Evolutionary conservation across 2,329 filamentous ascomycete genomes (phyloP).

Genomic region (Diaporthe australafricana): DNA sequence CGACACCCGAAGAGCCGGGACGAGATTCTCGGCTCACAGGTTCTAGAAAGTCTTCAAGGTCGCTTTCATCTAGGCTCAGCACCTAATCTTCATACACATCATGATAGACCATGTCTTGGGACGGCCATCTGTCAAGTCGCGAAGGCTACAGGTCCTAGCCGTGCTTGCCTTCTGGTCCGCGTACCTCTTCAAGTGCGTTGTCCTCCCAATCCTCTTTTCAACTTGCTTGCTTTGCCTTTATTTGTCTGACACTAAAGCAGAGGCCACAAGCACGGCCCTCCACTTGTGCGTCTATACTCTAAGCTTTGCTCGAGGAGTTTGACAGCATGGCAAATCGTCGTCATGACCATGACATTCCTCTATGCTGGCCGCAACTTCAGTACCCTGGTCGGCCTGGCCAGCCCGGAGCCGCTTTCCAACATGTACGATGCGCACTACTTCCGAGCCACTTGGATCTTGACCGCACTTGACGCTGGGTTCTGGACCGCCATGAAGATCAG

Average conservation of each 20-base stretch:
- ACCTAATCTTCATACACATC: constrained; percentile 35
- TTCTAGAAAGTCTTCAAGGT: not conserved
- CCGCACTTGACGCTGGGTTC: constrained; percentile 93
- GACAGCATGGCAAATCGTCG: constrained; percentile 90
- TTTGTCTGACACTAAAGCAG: constrained; percentile 56
- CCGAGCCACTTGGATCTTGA: constrained; percentile 95
- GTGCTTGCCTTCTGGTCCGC: constrained; percentile 92
- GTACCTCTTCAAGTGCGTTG: constrained; percentile 78
- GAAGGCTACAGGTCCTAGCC: constrained; percentile 90
- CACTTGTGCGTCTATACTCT: constrained; percentile 77
- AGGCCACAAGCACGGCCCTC: constrained; percentile 90
- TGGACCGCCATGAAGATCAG: constrained; percentile 98
- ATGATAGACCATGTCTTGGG: constrained; percentile 92
- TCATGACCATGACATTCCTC: constrained; percentile 89
- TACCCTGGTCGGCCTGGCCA: constrained; percentile 89
- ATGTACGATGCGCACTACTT: constrained; percentile 95
- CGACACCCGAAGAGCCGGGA: not conserved
- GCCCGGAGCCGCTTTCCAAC: constrained; percentile 92
- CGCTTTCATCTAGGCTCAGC: not conserved
- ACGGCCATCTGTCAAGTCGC: constrained; percentile 89
- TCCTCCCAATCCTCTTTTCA: not conserved
- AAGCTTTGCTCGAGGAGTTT: constrained; percentile 75
- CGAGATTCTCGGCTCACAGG: not conserved
- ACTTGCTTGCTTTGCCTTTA: constrained; percentile 41
- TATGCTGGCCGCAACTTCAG: constrained; percentile 95